Percentiles rank a stretch among this genome's conserved stretches.
Conservation (phyloP, 305 asterid species). For the Andrographis paniculata region DNA sequence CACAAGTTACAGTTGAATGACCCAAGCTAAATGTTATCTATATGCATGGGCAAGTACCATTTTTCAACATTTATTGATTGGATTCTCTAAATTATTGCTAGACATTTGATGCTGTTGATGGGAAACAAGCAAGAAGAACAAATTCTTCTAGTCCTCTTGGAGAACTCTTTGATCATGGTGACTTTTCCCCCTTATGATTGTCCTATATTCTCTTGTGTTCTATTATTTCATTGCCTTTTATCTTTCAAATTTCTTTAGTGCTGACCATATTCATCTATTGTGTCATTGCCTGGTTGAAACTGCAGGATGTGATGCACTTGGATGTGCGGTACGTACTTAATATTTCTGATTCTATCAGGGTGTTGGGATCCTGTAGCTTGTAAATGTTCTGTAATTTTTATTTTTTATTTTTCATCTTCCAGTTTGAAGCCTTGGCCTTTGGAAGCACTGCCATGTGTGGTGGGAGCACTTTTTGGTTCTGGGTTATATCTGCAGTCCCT, state of each 20-base stretch:
- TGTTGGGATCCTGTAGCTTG: slow-evolving; percentile 8
- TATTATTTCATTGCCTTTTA: background rate
- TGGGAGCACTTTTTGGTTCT: slow-evolving; percentile 66
- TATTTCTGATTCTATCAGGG: slow-evolving; percentile 2
- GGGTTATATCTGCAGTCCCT: slow-evolving; percentile 85
- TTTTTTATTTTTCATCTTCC: too few species aligned
- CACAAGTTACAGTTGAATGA: too few species aligned
- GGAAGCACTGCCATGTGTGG: slow-evolving; percentile 84
- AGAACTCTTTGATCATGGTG: slow-evolving; percentile 91
- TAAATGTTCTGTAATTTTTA: slow-evolving; percentile 7
- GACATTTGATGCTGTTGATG: slow-evolving; percentile 99
- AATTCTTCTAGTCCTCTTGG: slow-evolving; percentile 94
- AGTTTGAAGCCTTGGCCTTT: slow-evolving; percentile 76
- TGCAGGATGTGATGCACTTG: slow-evolving; percentile 98
- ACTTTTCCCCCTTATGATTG: background rate
- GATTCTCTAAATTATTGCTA: slow-evolving; percentile 4
- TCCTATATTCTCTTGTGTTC: slow-evolving; percentile 8
- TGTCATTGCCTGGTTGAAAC: slow-evolving; percentile 18
- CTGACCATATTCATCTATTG: slow-evolving; percentile 17
- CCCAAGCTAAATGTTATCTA: too few species aligned
- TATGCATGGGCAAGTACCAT: too few species aligned
- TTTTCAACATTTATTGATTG: too few species aligned
- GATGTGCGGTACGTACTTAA: slow-evolving; percentile 72
- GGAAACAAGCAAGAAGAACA: slow-evolving; percentile 95
- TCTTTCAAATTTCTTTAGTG: slow-evolving; percentile 11